These are phyloP conservation scores for Hypericum perforatum DNA, from an alignment of 345 rosid species.

Conservation along the genomic window DNA sequence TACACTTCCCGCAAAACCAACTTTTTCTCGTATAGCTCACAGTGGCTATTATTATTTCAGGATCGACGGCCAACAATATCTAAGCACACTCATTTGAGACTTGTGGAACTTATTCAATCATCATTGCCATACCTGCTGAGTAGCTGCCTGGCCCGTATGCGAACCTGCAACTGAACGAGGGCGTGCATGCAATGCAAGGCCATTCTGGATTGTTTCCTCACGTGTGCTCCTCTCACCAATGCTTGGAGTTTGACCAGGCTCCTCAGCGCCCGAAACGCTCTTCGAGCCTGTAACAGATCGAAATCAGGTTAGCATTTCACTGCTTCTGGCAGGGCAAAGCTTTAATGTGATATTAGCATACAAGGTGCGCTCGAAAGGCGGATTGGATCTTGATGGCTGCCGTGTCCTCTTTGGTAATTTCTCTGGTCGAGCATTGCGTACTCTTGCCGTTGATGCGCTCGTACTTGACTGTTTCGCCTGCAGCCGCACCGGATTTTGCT, in stretches of 20 bases:
- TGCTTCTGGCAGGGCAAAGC: neutral
- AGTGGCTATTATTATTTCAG: slow-evolving; percentile 17
- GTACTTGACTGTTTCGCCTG: slow-evolving; percentile 7
- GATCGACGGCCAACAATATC: slow-evolving; percentile 77
- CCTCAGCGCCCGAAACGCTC: slow-evolving; percentile 64
- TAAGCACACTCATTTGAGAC: slow-evolving; percentile 57
- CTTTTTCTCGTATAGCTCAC: slow-evolving; percentile 9
- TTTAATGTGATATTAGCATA: slow-evolving; percentile 12
- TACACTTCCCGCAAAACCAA: no score
- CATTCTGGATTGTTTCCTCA: slow-evolving; percentile 51
- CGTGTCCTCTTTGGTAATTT: slow-evolving; percentile 23
- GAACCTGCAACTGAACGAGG: slow-evolving; percentile 67
- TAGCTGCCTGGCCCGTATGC: slow-evolving; percentile 63
- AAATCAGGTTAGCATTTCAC: neutral
- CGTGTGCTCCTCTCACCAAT: slow-evolving; percentile 51
- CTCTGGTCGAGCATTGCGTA: slow-evolving; percentile 4
- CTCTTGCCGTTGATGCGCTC: neutral
- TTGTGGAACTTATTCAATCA: slow-evolving; percentile 51
- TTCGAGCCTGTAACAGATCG: slow-evolving; percentile 38
- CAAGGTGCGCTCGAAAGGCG: slow-evolving; percentile 76
- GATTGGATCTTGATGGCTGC: slow-evolving; percentile 80
- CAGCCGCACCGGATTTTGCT: neutral
- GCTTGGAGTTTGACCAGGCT: slow-evolving; percentile 86
- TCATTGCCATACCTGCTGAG: slow-evolving; percentile 18
- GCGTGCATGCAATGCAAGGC: slow-evolving; percentile 75